Evolutionary conservation across 768 basidiomycete species (phyloP).

Genomic region (Krasilnikovozyma curviuscula): DNA sequence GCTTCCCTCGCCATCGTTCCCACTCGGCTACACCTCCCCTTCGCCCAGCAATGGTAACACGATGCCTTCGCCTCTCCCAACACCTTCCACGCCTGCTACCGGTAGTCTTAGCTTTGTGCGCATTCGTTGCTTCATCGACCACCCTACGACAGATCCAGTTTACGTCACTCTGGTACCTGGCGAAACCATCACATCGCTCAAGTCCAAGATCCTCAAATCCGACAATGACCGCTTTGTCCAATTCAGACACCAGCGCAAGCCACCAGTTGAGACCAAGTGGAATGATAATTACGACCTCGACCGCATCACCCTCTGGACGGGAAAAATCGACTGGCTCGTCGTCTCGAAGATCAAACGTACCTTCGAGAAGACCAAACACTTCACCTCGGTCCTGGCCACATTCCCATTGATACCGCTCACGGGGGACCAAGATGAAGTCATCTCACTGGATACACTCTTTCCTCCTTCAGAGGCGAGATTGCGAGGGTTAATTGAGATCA

Average conservation of each 20-base stretch:
- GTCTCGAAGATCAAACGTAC: slow-evolving; percentile 4
- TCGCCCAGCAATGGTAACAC: too few relatives aligned
- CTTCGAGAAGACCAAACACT: slow-evolving; percentile 4
- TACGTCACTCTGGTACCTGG: slow-evolving; percentile 10
- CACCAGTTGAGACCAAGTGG: slow-evolving; percentile 8
- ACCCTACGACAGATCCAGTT: slow-evolving; percentile 11
- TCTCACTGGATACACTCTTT: slow-evolving; percentile 1
- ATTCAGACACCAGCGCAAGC: slow-evolving; percentile 3
- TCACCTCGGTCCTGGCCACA: not conserved
- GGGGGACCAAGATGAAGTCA: not conserved
- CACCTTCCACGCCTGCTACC: too few relatives aligned
- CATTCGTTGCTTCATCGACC: slow-evolving; percentile 10
- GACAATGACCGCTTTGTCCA: slow-evolving; percentile 11
- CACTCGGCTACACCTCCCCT: too few relatives aligned
- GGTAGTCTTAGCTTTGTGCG: not conserved
- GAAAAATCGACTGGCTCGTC: slow-evolving; percentile 5
- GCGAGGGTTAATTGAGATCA: slow-evolving; percentile 10
- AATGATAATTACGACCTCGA: slow-evolving; percentile 5
- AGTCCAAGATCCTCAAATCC: slow-evolving; percentile 10
- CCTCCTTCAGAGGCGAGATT: not conserved
- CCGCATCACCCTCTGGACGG: slow-evolving; percentile 2
- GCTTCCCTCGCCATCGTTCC: too few relatives aligned
- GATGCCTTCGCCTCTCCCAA: too few relatives aligned
- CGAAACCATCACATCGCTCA: slow-evolving; percentile 7
- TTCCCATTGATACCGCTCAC: not conserved